phyloP scores from a whole-genome alignment of 257 asterid genomes.

The Linderniella brevidens region DNA sequence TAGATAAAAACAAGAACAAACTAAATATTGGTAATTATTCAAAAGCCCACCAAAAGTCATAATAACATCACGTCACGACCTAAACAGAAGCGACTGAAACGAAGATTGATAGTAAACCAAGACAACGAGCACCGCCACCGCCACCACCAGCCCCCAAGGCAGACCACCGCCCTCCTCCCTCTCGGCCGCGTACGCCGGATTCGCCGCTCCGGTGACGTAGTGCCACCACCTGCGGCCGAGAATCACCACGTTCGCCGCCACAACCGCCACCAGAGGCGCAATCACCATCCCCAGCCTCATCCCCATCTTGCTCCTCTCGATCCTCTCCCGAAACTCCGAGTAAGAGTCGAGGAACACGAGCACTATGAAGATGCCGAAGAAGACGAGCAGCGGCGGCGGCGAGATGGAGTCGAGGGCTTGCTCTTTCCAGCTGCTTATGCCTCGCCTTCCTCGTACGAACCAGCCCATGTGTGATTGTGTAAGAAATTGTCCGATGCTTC shows the following conservation, averaged over 20 bases:
- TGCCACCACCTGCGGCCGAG: background rate
- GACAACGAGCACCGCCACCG: background rate
- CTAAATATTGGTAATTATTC: no score
- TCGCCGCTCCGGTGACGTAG: background rate
- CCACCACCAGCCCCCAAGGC: background rate
- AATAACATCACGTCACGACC: background rate
- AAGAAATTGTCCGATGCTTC: no score
- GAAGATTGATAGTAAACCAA: background rate
- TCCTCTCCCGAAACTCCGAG: background rate
- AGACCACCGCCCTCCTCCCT: background rate
- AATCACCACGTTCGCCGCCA: background rate
- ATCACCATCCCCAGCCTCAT: background rate
- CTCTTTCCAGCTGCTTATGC: background rate
- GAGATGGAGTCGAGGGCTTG: background rate
- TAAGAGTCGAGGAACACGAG: background rate
- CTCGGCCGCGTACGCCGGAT: background rate
- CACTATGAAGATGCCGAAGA: background rate
- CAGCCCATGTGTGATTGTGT: background rate
- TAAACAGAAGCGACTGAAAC: background rate
- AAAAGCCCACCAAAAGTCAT: no score
- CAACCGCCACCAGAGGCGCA: background rate
- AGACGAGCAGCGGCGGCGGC: background rate
- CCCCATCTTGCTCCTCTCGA: background rate
- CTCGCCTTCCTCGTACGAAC: background rate
- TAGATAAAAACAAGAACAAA: no score